phyloP scores from a whole-genome alignment of 768 basidiomycete genomes.

The Amanita subjunquillea region DNA sequence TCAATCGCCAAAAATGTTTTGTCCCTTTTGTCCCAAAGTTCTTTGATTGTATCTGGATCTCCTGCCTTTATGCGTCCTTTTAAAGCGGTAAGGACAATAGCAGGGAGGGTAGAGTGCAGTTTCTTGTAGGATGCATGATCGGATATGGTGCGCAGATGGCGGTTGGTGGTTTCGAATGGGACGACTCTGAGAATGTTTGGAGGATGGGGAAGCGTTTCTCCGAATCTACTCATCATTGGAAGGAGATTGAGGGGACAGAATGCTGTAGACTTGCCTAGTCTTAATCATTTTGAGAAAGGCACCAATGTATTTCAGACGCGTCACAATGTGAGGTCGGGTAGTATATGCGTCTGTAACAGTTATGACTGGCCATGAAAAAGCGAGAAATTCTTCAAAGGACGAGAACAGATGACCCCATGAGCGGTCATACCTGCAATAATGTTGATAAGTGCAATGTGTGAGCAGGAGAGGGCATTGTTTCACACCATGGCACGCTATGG shows the following conservation, averaged over 20 bases:
- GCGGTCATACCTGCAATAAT: conserved; percentile 53
- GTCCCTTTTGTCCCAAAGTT: conserved; percentile 59
- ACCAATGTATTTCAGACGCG: conserved; percentile 57
- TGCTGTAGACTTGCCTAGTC: conserved; percentile 38
- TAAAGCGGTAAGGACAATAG: conserved; percentile 52
- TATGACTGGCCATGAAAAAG: conserved; percentile 78
- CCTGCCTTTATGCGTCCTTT: conserved; percentile 58
- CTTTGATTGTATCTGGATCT: conserved; percentile 50
- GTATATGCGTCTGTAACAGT: conserved; percentile 66
- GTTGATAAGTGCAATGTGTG: not conserved
- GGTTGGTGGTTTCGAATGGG: conserved; percentile 57
- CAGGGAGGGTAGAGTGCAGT: conserved; percentile 60
- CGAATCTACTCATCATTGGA: conserved; percentile 38
- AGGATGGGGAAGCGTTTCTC: conserved; percentile 62
- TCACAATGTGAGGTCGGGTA: conserved; percentile 69
- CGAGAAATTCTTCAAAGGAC: conserved; percentile 69
- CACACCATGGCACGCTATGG: conserved; percentile 57
- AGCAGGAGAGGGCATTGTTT: conserved; percentile 6
- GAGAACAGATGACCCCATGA: conserved; percentile 75
- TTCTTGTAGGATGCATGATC: conserved; percentile 64
- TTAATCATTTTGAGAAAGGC: conserved; percentile 83
- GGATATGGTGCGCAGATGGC: conserved; percentile 62
- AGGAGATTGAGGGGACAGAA: not conserved
- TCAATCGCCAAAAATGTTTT: conserved; percentile 70
- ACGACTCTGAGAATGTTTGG: conserved; percentile 61